Percentiles rank a stretch among this genome's conserved stretches.
These are phyloP conservation scores for Ascochyta pisi DNA, from an alignment of 2,329 filamentous ascomycete species.

Conservation along the genomic window DNA sequence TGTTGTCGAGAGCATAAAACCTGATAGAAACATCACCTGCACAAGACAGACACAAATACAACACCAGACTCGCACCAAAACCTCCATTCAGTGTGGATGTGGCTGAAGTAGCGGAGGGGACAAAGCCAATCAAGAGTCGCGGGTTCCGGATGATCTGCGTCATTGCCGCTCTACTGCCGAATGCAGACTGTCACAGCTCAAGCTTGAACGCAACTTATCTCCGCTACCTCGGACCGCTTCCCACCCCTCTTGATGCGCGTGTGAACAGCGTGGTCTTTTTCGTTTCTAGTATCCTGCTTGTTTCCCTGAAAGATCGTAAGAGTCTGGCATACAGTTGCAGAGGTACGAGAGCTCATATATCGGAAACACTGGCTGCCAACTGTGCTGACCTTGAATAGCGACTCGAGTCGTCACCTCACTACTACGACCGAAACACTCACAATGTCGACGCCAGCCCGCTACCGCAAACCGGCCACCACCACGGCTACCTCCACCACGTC, in stretches of 20 bases:
- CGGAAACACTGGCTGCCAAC: background rate
- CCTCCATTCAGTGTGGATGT: conserved; percentile 14
- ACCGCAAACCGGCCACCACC: conserved; percentile 19
- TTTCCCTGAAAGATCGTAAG: background rate
- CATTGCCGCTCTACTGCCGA: conserved; percentile 12
- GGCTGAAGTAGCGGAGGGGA: conserved; percentile 3
- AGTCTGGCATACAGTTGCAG: too few relatives aligned
- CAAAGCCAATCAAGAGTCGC: conserved; percentile 3
- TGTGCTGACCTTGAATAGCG: too few relatives aligned
- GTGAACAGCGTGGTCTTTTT: conserved; percentile 11
- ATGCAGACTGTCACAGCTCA: conserved; percentile 15
- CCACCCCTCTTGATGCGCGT: conserved; percentile 5
- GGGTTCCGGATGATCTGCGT: conserved; percentile 14
- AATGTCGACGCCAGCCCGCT: conserved; percentile 34
- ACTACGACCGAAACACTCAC: background rate
- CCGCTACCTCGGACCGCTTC: conserved; percentile 19
- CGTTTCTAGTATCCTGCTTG: background rate
- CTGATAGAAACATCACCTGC: background rate
- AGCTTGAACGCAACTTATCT: conserved; percentile 18
- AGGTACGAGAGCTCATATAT: too few relatives aligned
- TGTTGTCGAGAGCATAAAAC: background rate
- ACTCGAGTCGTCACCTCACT: too few relatives aligned
- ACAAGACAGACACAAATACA: background rate
- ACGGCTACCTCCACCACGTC: conserved; percentile 8
- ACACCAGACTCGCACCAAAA: background rate